A percentile compares a stretch with the other conserved stretches of the same genome.
Conservation (phyloP, 2,329 filamentous ascomycete species). For the Fonsecaea nubica region DNA sequence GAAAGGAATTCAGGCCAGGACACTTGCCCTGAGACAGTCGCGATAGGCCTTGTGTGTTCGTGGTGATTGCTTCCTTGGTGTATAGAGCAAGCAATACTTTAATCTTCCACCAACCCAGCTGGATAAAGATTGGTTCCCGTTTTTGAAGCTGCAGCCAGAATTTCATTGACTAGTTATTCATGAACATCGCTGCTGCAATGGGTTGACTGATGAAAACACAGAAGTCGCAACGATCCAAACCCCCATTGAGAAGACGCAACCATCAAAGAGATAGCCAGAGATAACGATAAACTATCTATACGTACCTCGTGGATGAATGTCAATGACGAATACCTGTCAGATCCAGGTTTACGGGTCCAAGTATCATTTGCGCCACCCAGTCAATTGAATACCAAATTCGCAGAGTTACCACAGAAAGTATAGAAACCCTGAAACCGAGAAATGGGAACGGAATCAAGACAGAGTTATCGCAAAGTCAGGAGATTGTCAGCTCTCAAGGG, state of each 20-base stretch:
- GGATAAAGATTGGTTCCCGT: not conserved
- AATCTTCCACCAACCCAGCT: not conserved
- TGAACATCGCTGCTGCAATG: not conserved
- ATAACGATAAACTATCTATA: not conserved
- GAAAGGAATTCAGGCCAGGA: not conserved
- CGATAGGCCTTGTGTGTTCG: not conserved
- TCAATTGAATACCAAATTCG: not conserved
- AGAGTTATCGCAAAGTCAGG: not conserved
- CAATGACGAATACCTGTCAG: not conserved
- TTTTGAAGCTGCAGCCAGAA: not conserved
- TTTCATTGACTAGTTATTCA: not conserved
- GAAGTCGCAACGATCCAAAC: too few relatives aligned
- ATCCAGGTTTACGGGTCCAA: not conserved
- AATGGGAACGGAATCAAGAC: not conserved
- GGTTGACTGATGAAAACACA: too few relatives aligned
- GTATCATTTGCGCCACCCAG: not conserved
- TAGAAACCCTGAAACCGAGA: not conserved
- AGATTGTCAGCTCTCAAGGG: constrained; percentile 2
- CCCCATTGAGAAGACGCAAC: not conserved
- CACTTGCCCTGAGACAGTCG: not conserved
- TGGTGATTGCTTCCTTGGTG: not conserved
- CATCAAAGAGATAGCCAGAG: not conserved
- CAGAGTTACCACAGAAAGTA: not conserved
- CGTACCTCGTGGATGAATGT: not conserved
- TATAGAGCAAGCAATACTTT: not conserved